Percentiles rank a stretch among this genome's conserved stretches.
phyloP scores from a whole-genome alignment of 2,329 filamentous ascomycete genomes.

The Trichoderma afroharzianum region DNA sequence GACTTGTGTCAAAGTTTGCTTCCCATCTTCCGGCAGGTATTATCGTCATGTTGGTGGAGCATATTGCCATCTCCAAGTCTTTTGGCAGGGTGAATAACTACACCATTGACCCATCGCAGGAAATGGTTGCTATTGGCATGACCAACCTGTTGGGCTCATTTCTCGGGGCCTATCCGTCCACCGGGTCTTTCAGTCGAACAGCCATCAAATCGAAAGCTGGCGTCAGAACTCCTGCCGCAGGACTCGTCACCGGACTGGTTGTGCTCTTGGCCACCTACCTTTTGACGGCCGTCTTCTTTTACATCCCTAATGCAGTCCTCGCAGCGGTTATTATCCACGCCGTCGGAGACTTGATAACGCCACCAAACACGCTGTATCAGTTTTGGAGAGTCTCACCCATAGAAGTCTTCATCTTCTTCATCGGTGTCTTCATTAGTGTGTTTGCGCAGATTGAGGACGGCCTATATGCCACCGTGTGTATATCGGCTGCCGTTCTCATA shows the following conservation, averaged over 20 bases:
- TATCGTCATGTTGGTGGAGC: slow-evolving; percentile 94
- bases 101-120: slow-evolving; percentile 89
- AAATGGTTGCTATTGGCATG: slow-evolving; percentile 90
- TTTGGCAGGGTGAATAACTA: slow-evolving; percentile 97
- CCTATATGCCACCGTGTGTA: slow-evolving; percentile 79
- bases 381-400: slow-evolving; percentile 93
- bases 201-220: slow-evolving; percentile 97
- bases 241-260: slow-evolving; percentile 79
- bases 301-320: slow-evolving; percentile 78
- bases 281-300: slow-evolving; percentile 84
- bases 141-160: slow-evolving; percentile 89
- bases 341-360: slow-evolving; percentile 86
- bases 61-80: slow-evolving; percentile 95
- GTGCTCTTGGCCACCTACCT: slow-evolving; percentile 90
- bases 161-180: slow-evolving; percentile 86
- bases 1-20: slow-evolving; percentile 65
- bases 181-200: slow-evolving; percentile 92
- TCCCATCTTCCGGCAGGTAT: slow-evolving; percentile 77
- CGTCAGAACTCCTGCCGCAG: slow-evolving; percentile 85
- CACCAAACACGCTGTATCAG: slow-evolving; percentile 86
- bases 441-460: slow-evolving; percentile 88
- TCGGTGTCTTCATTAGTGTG: slow-evolving; percentile 84
- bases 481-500: slow-evolving; percentile 74
- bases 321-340: slow-evolving; percentile 94
- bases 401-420: slow-evolving; percentile 89